Percentiles rank a stretch among this genome's conserved stretches.
Conservation (phyloP, 345 rosid genomes). For the Durio zibethinus region DNA sequence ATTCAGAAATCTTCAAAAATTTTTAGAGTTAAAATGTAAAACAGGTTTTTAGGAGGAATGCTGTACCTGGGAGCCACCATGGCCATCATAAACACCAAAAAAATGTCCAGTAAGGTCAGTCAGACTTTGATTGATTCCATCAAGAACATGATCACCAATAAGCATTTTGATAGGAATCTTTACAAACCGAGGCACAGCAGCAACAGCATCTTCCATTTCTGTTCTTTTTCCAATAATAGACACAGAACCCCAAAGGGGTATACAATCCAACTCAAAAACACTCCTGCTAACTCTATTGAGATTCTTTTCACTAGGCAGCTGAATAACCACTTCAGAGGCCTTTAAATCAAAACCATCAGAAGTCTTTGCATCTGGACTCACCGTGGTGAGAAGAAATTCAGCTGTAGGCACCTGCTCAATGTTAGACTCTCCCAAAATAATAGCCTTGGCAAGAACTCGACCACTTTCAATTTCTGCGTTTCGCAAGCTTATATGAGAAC, state of each 20-base stretch:
- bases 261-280: constrained; percentile 76
- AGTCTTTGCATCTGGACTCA: constrained; percentile 40
- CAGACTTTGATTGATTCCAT: constrained; percentile 59
- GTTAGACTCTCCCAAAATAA: constrained; percentile 55
- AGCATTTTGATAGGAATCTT: constrained; percentile 84
- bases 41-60: background rate
- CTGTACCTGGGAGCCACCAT: constrained; percentile 88
- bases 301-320: constrained; percentile 53
- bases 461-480: constrained; percentile 45
- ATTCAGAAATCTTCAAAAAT: background rate
- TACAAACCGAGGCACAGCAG: constrained; percentile 54
- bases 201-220: constrained; percentile 92
- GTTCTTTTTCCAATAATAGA: constrained; percentile 75
- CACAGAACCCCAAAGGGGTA: constrained; percentile 84
- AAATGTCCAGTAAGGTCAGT: constrained; percentile 75
- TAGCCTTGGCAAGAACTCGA: constrained; percentile 55
- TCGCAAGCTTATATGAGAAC: constrained; percentile 50
- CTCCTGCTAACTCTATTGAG: constrained; percentile 46
- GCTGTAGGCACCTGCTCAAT: constrained; percentile 61
- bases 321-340: constrained; percentile 60
- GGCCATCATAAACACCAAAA: constrained; percentile 95
- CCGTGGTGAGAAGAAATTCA: constrained; percentile 52
- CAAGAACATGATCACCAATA: constrained; percentile 49
- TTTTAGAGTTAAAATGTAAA: constrained; percentile 1
- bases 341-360: constrained; percentile 35